Evolutionary conservation across 2,329 filamentous ascomycete species (phyloP), one percentile per base, ranked within the genome.

Genomic region (Exophiala lecanii-corni): DNA sequence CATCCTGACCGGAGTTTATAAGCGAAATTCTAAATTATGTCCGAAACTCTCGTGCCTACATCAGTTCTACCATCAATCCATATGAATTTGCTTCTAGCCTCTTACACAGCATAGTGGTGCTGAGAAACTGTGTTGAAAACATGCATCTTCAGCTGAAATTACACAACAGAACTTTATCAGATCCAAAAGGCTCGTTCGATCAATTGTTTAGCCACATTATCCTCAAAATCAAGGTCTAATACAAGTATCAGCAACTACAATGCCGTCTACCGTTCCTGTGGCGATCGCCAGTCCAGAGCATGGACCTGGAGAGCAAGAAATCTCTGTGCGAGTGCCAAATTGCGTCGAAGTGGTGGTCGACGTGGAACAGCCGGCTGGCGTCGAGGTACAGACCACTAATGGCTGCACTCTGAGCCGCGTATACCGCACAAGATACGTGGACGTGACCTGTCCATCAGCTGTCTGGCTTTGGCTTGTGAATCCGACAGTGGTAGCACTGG

Each of bases 221-320:
- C n/a, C n/a, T 26, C 23, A 12, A 6, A 26, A 7, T 26, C 23
- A 47, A 18, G 26, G 31, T 17, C 42, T 21, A 23, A 51, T 15
- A 23, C 49, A 51, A 13, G 40, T 39, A 5, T 31, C 49, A 3
- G 32, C 33, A 7, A 41, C 41, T 20, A 37, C 21, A 13, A 36
- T 36, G 36, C 46, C 42, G n/a, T 43, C 42, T 43, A 43, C 16
- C 33, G 36, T 36, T 23, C 45, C 31, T 16, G 45, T 46, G n/a
- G 39, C 37, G 28, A 45, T 17, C 26, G 40, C 36, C 10, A 51
- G 31, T 5, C 38, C 47, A 9, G 45, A 33, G 30, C 49, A 52
- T 5, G 37, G 28, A 4, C 47, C 37, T 5, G 46, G 49, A 4
- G 49, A 50, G 19, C 49, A 52, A 32, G 49, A 50, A 36, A 50